A percentile compares a stretch with the other conserved stretches of the same genome.
phyloP scores from a whole-genome alignment of 768 basidiomycete species.

The Pisolithus microcarpus region DNA sequence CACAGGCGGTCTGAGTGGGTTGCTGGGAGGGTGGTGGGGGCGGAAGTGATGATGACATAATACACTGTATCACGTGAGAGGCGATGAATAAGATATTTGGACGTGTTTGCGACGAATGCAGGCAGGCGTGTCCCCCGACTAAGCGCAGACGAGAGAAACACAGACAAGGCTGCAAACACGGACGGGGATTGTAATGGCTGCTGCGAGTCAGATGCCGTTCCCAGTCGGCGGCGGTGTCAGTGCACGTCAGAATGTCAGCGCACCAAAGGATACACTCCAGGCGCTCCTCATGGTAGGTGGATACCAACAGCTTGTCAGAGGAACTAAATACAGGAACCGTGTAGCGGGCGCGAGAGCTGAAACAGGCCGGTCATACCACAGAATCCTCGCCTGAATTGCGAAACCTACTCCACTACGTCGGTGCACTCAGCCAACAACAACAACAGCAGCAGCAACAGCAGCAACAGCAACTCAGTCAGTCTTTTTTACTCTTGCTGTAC shows the following conservation, averaged over 20 bases:
- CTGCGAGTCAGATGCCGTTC: too few relatives aligned
- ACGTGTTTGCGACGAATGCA: too few relatives aligned
- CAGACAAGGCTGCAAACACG: too few relatives aligned
- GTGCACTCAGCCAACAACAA: slow-evolving; percentile 20
- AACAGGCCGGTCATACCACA: slow-evolving; percentile 37
- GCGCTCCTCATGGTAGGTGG: slow-evolving; percentile 13
- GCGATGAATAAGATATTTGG: background rate
- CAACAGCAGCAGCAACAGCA: slow-evolving; percentile 21
- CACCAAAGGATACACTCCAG: slow-evolving; percentile 22
- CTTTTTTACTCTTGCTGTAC: too few relatives aligned
- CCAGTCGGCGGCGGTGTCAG: too few relatives aligned
- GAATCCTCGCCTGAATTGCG: slow-evolving; percentile 40
- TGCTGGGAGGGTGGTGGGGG: slow-evolving; percentile 86
- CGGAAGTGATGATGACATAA: slow-evolving; percentile 14
- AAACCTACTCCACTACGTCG: slow-evolving; percentile 33
- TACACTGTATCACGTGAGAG: background rate
- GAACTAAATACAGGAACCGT: background rate
- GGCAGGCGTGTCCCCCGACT: too few relatives aligned
- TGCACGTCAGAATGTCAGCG: slow-evolving; percentile 1
- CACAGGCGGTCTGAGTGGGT: slow-evolving; percentile 51
- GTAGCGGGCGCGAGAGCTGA: slow-evolving; percentile 41
- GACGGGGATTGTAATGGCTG: too few relatives aligned
- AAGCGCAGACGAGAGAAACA: too few relatives aligned
- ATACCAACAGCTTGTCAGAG: background rate
- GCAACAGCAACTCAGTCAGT: slow-evolving; percentile 30